Evolutionary conservation across 805 yeast genomes (phyloP), one percentile per base, ranked within the genome.

Genomic region (Wickerhamomyces bovis): DNA sequence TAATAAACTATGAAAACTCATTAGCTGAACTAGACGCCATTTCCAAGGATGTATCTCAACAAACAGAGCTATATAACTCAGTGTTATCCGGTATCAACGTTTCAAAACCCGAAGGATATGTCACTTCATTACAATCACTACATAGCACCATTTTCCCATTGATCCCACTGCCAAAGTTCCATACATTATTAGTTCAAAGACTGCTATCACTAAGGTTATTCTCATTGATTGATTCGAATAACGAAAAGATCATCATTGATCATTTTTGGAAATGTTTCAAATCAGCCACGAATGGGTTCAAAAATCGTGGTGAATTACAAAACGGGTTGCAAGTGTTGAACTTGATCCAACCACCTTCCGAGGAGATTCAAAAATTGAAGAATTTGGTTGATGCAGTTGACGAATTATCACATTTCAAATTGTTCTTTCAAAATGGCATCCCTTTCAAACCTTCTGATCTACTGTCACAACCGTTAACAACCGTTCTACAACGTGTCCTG

Each of bases 251-350:
- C 1, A 46, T 67, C 8, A 53, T 60, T 15, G 60, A 61, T 33
- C 60, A 63, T 50, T 73, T 73, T 45, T 69, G 76, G 70, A 61
- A 63, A 30, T 69, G 68, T 45, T 73, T 67, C 52, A 72, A 73
- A 42, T 57, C 55, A 30, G 75, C 78, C 0, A 56, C 75, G 1
- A 72, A 68, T 52, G 73, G 77, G 6, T 60, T 65, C 22, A 56
- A 58, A 23, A 53, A 63, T 4, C 58, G 71, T 44, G 74, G 74
- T 6, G 69, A 68, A 19, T 62, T 75, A 60, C 58, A 56, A 26
- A 67, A 67, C 35, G 75, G 75, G 0, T 50, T 56, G 20, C 58
- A 53, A 43, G 56, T 63, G 0, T 49, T 67, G 13, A 43, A 53
- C 0, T 44, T 65, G 8, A 48, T 66, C 15, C 28, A 43, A 19